A percentile compares a stretch with the other conserved stretches of the same genome.
These are phyloP conservation scores for Calonectria pteridis DNA, from an alignment of 2,329 filamentous ascomycete genomes.

Conservation along the genomic window DNA sequence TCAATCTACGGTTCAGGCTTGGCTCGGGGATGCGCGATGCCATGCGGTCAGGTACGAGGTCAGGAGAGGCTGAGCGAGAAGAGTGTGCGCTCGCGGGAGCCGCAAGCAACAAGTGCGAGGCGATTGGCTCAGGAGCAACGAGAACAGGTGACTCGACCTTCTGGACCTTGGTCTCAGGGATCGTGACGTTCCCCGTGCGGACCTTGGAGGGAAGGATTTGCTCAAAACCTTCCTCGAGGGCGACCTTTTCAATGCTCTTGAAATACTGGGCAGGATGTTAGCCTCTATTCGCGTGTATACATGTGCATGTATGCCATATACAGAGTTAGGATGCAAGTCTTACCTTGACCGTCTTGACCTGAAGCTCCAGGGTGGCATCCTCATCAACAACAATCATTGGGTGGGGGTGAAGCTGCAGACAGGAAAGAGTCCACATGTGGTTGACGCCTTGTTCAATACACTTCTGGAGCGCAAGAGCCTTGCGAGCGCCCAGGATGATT, in stretches of 20 bases:
- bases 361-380: conserved; percentile 79
- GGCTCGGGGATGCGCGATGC: conserved; percentile 67
- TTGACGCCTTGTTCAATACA: conserved; percentile 87
- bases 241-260: conserved; percentile 77
- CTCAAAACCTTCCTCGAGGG: conserved; percentile 67
- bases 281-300: background rate
- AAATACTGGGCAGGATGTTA: conserved; percentile 65
- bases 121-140: conserved; percentile 66
- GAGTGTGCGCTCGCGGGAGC: conserved; percentile 68
- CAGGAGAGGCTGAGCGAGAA: conserved; percentile 67
- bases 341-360: conserved; percentile 79
- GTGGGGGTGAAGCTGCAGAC: conserved; percentile 83
- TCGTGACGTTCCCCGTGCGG: conserved; percentile 62
- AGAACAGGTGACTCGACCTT: conserved; percentile 61
- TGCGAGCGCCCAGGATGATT: conserved; percentile 85
- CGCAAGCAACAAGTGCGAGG: conserved; percentile 65
- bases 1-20: conserved; percentile 57
- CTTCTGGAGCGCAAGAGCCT: conserved; percentile 82
- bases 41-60: conserved; percentile 74
- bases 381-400: conserved; percentile 88
- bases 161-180: conserved; percentile 56
- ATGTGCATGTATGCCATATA: background rate
- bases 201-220: conserved; percentile 69
- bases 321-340: conserved; percentile 22
- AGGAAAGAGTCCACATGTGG: conserved; percentile 92